Conservation (phyloP, 1,139 yeast species). For the Debaryomyces sp. region DNA sequence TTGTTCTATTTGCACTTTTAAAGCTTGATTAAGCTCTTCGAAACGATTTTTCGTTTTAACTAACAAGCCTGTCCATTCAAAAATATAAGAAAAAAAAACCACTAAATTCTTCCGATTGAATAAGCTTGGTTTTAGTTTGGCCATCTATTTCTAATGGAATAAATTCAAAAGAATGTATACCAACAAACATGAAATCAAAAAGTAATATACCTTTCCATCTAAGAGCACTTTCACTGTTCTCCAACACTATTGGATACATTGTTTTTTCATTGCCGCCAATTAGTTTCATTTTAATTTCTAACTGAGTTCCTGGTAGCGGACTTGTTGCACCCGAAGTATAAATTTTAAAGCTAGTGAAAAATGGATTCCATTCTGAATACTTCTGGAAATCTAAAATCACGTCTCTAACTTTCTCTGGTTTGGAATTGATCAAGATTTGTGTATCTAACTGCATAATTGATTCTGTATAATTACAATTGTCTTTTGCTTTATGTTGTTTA, state of each 20-base stretch:
- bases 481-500: no score
- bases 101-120: constrained; percentile 17
- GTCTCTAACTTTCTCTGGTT: constrained; percentile 15
- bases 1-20: constrained; percentile 8
- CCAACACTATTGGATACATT: constrained; percentile 13
- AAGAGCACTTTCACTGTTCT: constrained; percentile 11
- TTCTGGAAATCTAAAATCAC: constrained; percentile 14
- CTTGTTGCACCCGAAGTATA: constrained; percentile 7
- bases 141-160: constrained; percentile 12
- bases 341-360: constrained; percentile 15
- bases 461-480: not conserved
- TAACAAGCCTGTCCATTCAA: constrained; percentile 2
- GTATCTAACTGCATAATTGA: not conserved
- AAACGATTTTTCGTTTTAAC: constrained; percentile 6
- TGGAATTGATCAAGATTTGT: constrained; percentile 17
- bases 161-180: constrained; percentile 17
- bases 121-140: constrained; percentile 14
- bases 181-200: constrained; percentile 16
- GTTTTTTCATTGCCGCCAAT: constrained; percentile 13
- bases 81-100: constrained; percentile 12
- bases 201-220: constrained; percentile 17
- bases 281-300: constrained; percentile 18
- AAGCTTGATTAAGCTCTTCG: constrained; percentile 8
- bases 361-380: constrained; percentile 19
- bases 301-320: constrained; percentile 13